A percentile compares a stretch with the other conserved stretches of the same genome.
phyloP scores from a whole-genome alignment of 2,329 filamentous ascomycete species.

The Anthostomella pinea region DNA sequence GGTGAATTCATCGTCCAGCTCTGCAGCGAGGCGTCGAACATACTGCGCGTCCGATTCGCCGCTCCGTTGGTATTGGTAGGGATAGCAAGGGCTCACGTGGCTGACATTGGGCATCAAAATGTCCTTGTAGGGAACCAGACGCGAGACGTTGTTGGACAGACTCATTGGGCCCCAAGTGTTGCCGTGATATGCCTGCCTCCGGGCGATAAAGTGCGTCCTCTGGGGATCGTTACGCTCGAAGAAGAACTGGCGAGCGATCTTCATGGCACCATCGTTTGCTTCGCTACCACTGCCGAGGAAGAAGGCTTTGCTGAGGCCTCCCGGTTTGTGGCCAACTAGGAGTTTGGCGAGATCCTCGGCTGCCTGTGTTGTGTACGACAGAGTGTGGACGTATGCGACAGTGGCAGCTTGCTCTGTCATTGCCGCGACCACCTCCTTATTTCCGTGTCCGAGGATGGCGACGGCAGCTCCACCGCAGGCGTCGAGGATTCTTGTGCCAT shows the following conservation, averaged over 20 bases:
- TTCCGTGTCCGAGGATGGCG: conserved; percentile 66
- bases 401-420: conserved; percentile 49
- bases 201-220: conserved; percentile 60
- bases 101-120: conserved; percentile 55
- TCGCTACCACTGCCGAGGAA: no score
- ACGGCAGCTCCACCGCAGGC: conserved; percentile 73
- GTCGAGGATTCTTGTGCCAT: no score
- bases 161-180: conserved; percentile 63
- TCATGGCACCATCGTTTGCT: conserved; percentile 66
- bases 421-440: conserved; percentile 57
- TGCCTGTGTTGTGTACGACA: conserved; percentile 52
- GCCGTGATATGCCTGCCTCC: conserved; percentile 67
- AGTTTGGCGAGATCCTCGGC: conserved; percentile 47
- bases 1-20: no score
- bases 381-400: conserved; percentile 31
- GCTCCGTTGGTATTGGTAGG: conserved; percentile 54
- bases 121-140: conserved; percentile 57
- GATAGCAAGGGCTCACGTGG: conserved; percentile 60
- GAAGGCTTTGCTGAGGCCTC: no score
- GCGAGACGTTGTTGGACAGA: conserved; percentile 56
- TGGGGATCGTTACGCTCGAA: conserved; percentile 51
- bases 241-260: conserved; percentile 65
- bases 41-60: no score
- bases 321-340: no score
- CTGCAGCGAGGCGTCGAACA: no score